Evolutionary conservation across 768 basidiomycete genomes (phyloP).

Genomic region (Zangia roseola): DNA sequence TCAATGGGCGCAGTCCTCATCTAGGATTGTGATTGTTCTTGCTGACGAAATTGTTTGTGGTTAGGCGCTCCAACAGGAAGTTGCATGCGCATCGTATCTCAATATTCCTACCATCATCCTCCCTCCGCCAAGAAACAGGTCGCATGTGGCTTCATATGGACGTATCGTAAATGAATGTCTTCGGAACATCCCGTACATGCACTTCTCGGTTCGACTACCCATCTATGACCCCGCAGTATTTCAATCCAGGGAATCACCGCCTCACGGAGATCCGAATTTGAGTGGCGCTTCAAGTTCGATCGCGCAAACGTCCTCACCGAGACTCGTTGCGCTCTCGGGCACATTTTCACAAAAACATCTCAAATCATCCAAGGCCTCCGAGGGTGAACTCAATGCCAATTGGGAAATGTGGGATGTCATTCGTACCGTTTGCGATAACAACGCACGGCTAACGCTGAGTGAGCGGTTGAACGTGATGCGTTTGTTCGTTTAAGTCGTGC

Average conservation of each 20-base stretch:
- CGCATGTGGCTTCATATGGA: conserved; percentile 88
- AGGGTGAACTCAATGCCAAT: conserved; percentile 64
- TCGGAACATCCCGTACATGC: conserved; percentile 64
- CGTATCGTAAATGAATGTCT: conserved; percentile 83
- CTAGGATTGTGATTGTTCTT: not conserved
- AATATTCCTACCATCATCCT: conserved; percentile 83
- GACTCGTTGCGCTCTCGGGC: conserved; percentile 7
- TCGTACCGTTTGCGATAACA: conserved; percentile 85
- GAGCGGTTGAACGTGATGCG: conserved; percentile 43
- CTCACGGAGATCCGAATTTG: conserved; percentile 27
- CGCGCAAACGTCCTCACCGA: conserved; percentile 22
- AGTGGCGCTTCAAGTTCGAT: conserved; percentile 22
- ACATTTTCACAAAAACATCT: conserved; percentile 25
- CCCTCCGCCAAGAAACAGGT: conserved; percentile 82
- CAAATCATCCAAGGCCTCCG: conserved; percentile 39
- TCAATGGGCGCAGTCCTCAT: conserved; percentile 19
- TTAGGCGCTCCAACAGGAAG: conserved; percentile 90
- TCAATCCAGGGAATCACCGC: conserved; percentile 36
- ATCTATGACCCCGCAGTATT: conserved; percentile 74
- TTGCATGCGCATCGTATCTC: conserved; percentile 90
- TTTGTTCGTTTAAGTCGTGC: conserved; percentile 3
- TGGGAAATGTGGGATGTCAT: conserved; percentile 99
- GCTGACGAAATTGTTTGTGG: conserved; percentile 14
- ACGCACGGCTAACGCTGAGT: conserved; percentile 72
- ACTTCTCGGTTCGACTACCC: conserved; percentile 80